phyloP scores from a whole-genome alignment of 257 asterid genomes.

The Fraxinus anomala region DNA sequence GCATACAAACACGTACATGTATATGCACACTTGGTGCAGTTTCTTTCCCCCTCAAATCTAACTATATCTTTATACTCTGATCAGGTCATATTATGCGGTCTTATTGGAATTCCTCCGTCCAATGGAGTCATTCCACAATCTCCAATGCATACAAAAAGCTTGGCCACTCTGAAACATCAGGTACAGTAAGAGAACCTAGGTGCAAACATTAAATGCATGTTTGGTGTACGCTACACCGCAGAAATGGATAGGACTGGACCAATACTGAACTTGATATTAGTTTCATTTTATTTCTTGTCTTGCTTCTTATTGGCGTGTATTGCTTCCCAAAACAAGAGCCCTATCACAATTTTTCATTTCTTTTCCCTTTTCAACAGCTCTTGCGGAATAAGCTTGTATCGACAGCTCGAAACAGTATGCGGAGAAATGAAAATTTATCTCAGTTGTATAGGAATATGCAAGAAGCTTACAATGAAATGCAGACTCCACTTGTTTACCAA shows the following conservation, averaged over 20 bases:
- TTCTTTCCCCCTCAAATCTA: background rate
- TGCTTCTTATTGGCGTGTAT: background rate
- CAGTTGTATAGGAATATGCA: constrained; percentile 81
- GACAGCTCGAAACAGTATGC: constrained; percentile 70
- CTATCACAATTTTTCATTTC: constrained; percentile 1
- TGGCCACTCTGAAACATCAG: constrained; percentile 98
- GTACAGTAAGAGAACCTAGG: constrained; percentile 31
- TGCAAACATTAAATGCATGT: background rate
- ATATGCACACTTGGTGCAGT: background rate
- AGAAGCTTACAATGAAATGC: constrained; percentile 83
- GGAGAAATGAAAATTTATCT: constrained; percentile 66
- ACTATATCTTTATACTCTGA: constrained; percentile 14
- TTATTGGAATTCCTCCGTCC: constrained; percentile 95
- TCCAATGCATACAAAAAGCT: constrained; percentile 96
- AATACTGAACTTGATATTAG: background rate
- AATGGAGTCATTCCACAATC: constrained; percentile 99
- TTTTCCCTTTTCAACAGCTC: constrained; percentile 56
- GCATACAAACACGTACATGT: background rate
- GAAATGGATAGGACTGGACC: background rate
- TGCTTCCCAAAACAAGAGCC: background rate
- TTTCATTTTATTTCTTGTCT: background rate
- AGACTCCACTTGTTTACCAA: constrained; percentile 88
- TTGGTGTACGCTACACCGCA: background rate
- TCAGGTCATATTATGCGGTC: constrained; percentile 91
- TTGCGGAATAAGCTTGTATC: constrained; percentile 84